These are phyloP conservation scores for Talaromyces amestolkiae DNA, from an alignment of 2,329 filamentous ascomycete species.

Conservation along the genomic window DNA sequence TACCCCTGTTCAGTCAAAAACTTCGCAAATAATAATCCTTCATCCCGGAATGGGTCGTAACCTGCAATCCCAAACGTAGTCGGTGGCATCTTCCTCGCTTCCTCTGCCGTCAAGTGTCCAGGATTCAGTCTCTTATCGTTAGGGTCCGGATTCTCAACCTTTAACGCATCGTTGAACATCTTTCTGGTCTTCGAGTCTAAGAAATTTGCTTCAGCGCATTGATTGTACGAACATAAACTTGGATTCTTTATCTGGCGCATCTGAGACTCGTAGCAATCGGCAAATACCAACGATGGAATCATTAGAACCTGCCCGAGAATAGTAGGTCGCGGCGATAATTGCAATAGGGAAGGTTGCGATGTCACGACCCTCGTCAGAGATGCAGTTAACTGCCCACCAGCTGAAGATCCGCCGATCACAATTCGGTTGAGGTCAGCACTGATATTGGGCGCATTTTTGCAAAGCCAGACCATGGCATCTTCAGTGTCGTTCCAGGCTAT, in stretches of 20 bases:
- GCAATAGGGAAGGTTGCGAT: slow-evolving; percentile 24
- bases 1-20: slow-evolving; percentile 47
- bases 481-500: slow-evolving; percentile 53
- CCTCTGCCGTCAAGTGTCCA: slow-evolving; percentile 41
- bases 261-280: slow-evolving; percentile 35
- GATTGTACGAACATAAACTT: slow-evolving; percentile 45
- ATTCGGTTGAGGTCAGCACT: slow-evolving; percentile 42
- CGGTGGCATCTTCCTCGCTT: slow-evolving; percentile 45
- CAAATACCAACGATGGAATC: slow-evolving; percentile 48
- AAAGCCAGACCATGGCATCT: slow-evolving; percentile 56
- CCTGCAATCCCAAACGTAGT: slow-evolving; percentile 49
- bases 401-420: slow-evolving; percentile 51
- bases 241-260: slow-evolving; percentile 39
- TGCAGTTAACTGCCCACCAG: slow-evolving; percentile 47
- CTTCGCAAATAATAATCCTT: slow-evolving; percentile 49
- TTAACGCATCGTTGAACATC: slow-evolving; percentile 28
- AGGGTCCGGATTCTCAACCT: not conserved
- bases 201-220: slow-evolving; percentile 52
- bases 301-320: slow-evolving; percentile 54
- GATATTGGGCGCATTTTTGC: slow-evolving; percentile 42
- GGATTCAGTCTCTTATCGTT: slow-evolving; percentile 28
- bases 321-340: slow-evolving; percentile 24
- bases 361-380: slow-evolving; percentile 41
- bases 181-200: slow-evolving; percentile 42
- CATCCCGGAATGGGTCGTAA: slow-evolving; percentile 50